Conservation (phyloP, 163 green algal genomes). For the Scenedesmus sp. region DNA sequence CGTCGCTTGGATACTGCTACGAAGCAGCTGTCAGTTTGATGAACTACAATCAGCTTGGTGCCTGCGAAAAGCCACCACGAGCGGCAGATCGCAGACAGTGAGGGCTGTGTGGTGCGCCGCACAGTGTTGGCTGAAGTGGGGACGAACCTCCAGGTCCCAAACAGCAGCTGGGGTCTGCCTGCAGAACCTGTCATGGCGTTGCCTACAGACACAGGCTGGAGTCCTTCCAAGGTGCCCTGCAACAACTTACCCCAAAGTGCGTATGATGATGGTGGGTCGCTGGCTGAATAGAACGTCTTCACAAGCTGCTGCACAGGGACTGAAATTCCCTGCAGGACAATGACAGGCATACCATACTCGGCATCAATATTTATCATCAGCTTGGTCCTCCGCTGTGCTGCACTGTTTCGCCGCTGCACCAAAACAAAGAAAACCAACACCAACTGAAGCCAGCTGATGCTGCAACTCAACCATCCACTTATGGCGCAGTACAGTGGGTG, state of each 20-base stretch:
- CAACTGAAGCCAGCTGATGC: too few species aligned
- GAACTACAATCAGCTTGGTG: conserved; percentile 35
- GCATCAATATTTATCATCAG: not conserved
- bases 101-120: too few species aligned
- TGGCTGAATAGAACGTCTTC: conserved; percentile 1
- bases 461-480: too few species aligned
- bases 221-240: not conserved
- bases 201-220: not conserved
- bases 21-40: conserved; percentile 38
- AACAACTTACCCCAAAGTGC: conserved; percentile 20
- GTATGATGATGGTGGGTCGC: conserved; percentile 16
- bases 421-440: too few species aligned
- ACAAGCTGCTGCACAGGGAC: conserved; percentile 5
- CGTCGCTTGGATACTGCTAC: conserved; percentile 36
- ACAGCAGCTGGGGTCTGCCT: not conserved
- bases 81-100: not conserved
- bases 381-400: not conserved
- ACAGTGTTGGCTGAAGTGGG: too few species aligned
- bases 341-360: not conserved
- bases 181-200: not conserved
- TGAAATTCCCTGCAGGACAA: not conserved
- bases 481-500: too few species aligned
- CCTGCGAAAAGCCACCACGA: conserved; percentile 13
- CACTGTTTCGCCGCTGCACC: not conserved
- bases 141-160: too few species aligned